Base-by-base conservation (phyloP, 139 green algal species). In the Ulvella scutata region DNA sequence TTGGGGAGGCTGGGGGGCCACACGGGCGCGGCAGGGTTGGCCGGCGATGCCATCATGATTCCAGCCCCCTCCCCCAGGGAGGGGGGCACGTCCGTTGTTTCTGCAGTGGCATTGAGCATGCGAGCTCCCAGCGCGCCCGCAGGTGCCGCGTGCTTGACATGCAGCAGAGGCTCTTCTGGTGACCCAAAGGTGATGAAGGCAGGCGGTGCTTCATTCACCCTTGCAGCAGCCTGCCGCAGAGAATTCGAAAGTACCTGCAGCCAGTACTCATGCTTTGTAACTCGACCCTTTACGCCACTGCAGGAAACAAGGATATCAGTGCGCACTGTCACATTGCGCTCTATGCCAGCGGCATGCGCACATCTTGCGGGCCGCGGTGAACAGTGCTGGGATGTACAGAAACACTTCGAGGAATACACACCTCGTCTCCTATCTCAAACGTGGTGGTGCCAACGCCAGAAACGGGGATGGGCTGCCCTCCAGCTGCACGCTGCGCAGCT, bases 171-270 rank as follows among this genome's bases (percentile, higher is more conserved):
- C n/a, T 67, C 17, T 29, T 67, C n/a, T 6, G 51, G 51, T 23
- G 51, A 67, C n/a, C 51, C 51, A 67, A 67, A 67, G n/a, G 51
- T 26, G 51, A 67, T 67, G n/a, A n/a, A 67, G n/a, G 31, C n/a
- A n/a, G 51, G 7, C 0, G 51, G 51, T 6, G 51, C 51, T 26
- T 67, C 51, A 26, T 67, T 67, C 9, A 26, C 51, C 6, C 10
- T n/a, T 23, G 51, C 51, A 7, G 51, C 51, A 23, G 51, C 51
- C 17, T 67, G 51, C 51, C 20, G 51, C 51, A 67, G 51, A 7
- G 51, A 67, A 6, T 26, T 26, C 9, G 51, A 67, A n/a, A 23
- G n/a, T 9, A 67, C 20, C 51, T 67, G 51, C 51, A 29, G n/a
- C n/a, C n/a, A n/a, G n/a, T n/a, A n/a, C n/a, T n/a, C n/a, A n/a